Conservation (phyloP, 176 grass and related monocot species). For the Aegilops bicornis region DNA sequence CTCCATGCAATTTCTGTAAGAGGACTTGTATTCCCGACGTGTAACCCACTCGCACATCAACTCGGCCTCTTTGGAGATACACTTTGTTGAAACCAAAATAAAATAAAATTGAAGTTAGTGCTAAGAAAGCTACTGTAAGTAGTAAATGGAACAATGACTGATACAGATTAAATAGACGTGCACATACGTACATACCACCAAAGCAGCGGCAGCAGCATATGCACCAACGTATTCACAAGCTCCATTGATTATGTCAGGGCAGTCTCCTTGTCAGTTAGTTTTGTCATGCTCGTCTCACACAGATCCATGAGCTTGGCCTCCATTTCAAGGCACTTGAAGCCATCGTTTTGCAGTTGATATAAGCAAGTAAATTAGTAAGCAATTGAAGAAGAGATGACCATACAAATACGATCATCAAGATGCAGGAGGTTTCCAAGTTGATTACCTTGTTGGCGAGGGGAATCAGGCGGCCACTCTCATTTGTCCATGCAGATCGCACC, state of each 20-base stretch:
- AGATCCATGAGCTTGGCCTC: not conserved
- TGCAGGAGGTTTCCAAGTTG: not conserved
- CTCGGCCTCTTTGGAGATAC: not conserved
- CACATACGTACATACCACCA: not conserved
- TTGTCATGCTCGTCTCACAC: not conserved
- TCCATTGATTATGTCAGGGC: not conserved
- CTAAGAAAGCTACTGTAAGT: not conserved
- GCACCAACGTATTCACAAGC: not conserved
- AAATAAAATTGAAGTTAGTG: not conserved
- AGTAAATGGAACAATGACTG: not conserved
- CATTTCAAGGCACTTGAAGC: not conserved
- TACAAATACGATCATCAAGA: too few species aligned
- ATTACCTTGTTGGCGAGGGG: not conserved
- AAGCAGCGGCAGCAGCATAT: not conserved
- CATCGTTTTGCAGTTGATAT: not conserved
- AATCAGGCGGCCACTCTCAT: not conserved
- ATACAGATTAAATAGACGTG: not conserved
- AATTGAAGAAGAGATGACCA: not conserved
- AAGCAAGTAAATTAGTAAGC: not conserved
- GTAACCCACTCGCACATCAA: not conserved
- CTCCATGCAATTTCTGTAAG: not conserved
- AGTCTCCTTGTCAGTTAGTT: not conserved
- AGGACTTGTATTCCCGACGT: not conserved
- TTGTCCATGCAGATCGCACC: not conserved
- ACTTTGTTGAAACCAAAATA: not conserved